Base-by-base conservation (phyloP, 169 alveolate species). In the Babesia ovis region DNA sequence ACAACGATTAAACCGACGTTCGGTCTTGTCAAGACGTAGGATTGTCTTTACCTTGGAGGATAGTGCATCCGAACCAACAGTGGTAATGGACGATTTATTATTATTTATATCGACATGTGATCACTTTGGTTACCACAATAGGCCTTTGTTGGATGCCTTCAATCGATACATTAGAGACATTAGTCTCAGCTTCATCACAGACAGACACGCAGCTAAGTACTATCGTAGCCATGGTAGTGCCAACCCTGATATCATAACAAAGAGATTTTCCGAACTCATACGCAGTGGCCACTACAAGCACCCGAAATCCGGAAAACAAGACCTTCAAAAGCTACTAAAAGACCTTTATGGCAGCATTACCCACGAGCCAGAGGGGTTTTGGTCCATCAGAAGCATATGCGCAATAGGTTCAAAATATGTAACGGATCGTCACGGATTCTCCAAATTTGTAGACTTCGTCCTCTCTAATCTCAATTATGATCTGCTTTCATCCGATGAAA, bases 81-180 rank as follows among this genome's bases (percentile, higher is more conserved):
- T 57, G 20, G 32, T 42, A 27, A n/a, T 69, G 23, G 66, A 51
- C 32, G 71, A 59, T 54, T 57, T 79, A 37, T 11, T 79, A 29
- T 35, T 34, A 18, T 37, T 79, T 20, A 14, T 79, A 55, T 46
- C 43, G 5, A 48, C 84, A n/a, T 66, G 42, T 43, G 82, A 58
- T 4, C 54, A 20, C 51, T 79, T 79, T 42, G 83, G 83, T 23
- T 37, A 66, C 16, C 73, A 79, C 64, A 51, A 70, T 35, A 79
- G 42, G 71, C 51, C 51, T 4, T 48, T 79, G 3, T 16, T 79
- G 29, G 29, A 27, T 16, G 57, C 48, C 25, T 60, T 79, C 46
- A 16, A 59, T 32, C 41, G 60, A 4, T 79, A 68, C 31, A 56
- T 79, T 4, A 50, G 45, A 20, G 41, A 25, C 39, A 14, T 20